Percentiles rank a stretch among this genome's conserved stretches.
phyloP scores from a whole-genome alignment of 768 basidiomycete genomes.

The Hysterangium stoloniferum region DNA sequence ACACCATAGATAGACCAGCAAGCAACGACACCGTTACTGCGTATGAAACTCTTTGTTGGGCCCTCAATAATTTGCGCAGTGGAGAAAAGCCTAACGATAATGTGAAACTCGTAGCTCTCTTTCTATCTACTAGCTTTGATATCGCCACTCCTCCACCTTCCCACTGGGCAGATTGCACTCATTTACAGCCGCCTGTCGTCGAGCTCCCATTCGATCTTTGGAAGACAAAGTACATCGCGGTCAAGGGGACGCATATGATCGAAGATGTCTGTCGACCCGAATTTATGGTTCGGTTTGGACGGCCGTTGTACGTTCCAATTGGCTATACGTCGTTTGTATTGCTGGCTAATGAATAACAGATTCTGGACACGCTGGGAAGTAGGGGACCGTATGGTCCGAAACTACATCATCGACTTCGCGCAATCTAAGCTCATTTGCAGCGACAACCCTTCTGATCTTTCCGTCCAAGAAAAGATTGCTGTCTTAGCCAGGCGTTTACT shows the following conservation, averaged over 20 bases:
- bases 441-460: background rate
- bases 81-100: too few species aligned
- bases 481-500: constrained; percentile 15
- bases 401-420: background rate
- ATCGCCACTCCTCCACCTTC: constrained; percentile 4
- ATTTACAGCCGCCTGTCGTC: constrained; percentile 14
- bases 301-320: constrained; percentile 12
- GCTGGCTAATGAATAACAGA: background rate
- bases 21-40: background rate
- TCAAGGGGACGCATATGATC: background rate
- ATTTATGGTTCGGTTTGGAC: constrained; percentile 14
- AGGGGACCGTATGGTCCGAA: background rate
- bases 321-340: background rate
- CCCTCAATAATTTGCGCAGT: background rate
- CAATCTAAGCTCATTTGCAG: background rate
- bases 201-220: constrained; percentile 17
- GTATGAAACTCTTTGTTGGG: background rate
- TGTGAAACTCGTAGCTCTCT: constrained; percentile 3
- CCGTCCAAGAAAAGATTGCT: background rate
- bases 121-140: constrained; percentile 13
- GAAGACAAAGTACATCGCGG: background rate
- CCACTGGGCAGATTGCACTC: constrained; percentile 1
- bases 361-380: constrained; percentile 1
- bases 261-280: background rate
- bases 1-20: too few species aligned